A percentile compares a stretch with the other conserved stretches of the same genome.
These are phyloP conservation scores for Pseudogymnoascus sp. DNA, from an alignment of 2,329 filamentous ascomycete species.

Conservation along the genomic window DNA sequence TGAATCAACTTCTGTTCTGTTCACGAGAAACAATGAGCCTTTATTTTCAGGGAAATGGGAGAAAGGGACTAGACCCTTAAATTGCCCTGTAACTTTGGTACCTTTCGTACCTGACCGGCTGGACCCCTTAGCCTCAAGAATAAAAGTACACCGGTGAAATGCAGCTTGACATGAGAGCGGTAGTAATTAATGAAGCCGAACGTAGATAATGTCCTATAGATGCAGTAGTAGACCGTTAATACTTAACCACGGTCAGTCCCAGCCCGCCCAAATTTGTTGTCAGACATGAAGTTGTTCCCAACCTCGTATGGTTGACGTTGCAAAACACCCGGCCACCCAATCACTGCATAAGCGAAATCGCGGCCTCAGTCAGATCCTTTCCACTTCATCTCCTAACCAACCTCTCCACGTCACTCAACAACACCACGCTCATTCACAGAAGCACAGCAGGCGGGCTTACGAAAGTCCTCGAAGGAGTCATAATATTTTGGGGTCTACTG, in stretches of 20 bases:
- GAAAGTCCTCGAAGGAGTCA: not conserved
- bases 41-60: not conserved
- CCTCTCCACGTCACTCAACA: constrained; percentile 7
- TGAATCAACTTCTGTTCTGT: not conserved
- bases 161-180: not conserved
- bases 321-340: constrained; percentile 3
- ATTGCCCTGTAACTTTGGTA: not conserved
- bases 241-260: not conserved
- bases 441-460: constrained; percentile 6
- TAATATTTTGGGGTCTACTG: not conserved
- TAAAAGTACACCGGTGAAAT: not conserved
- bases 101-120: constrained; percentile 1
- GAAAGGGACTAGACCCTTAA: constrained; percentile 4
- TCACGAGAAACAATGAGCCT: not conserved
- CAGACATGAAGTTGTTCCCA: not conserved
- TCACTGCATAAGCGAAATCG: constrained; percentile 8
- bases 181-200: not conserved
- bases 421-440: constrained; percentile 12
- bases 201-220: not conserved
- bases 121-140: constrained; percentile 6
- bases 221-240: not conserved
- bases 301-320: constrained; percentile 2
- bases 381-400: not conserved
- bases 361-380: constrained; percentile 7
- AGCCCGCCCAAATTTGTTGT: not conserved